Evolutionary conservation across 2,329 filamentous ascomycete genomes (phyloP).

Genomic region (Neofusicoccum kwambonambiense): DNA sequence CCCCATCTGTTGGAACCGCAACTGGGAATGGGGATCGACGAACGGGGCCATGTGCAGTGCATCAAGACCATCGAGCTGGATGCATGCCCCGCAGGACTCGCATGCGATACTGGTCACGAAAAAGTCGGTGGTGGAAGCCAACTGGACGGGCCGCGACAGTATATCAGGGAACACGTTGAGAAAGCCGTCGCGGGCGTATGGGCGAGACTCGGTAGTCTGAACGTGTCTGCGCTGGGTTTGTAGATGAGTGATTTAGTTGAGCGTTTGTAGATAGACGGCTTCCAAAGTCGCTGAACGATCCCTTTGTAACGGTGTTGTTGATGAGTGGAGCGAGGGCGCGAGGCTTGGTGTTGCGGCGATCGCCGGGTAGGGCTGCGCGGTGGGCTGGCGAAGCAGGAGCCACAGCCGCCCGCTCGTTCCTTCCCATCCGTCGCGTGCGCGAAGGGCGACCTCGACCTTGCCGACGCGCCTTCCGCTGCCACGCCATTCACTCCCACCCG

Average conservation of each 20-base stretch:
- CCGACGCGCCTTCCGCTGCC: not conserved
- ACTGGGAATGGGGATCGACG: conserved; percentile 1
- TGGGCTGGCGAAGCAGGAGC: not conserved
- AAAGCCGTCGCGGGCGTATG: not conserved
- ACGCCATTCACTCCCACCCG: not conserved
- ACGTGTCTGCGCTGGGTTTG: no score
- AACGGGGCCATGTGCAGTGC: not conserved
- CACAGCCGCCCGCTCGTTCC: not conserved
- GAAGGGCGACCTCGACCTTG: not conserved
- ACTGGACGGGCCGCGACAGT: not conserved
- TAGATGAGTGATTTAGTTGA: no score
- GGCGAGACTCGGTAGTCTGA: not conserved
- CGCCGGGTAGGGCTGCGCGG: not conserved
- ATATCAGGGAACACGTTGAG: not conserved
- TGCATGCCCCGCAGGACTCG: not conserved
- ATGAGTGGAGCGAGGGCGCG: not conserved
- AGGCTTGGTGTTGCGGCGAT: not conserved
- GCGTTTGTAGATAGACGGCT: no score
- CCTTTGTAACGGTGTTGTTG: not conserved
- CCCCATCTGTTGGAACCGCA: not conserved
- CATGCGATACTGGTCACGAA: conserved; percentile 10
- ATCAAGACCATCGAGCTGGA: not conserved
- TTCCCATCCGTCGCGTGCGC: not conserved
- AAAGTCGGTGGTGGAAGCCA: conserved; percentile 9
- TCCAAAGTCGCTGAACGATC: no score